Evolutionary conservation across 805 yeast species (phyloP), one percentile per base, ranked within the genome.

Genomic region (Lipomyces yamadae): DNA sequence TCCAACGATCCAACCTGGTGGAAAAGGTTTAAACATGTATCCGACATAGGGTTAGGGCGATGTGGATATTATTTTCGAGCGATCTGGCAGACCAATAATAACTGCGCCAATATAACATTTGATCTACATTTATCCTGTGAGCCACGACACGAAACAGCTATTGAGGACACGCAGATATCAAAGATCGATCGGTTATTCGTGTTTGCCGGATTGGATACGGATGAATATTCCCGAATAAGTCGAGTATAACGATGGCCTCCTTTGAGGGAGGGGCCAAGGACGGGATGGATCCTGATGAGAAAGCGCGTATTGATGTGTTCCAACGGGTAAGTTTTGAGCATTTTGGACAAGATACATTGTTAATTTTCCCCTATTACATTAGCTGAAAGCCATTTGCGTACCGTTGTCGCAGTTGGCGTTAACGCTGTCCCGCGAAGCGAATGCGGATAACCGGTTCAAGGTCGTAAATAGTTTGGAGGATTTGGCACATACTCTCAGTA

Each of bases 401-500:
- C 70, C 70, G 33, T 42, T 67, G 13, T 61, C 68, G 30, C 66
- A 63, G 59, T 56, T 64, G 13, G 70, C 66, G 3, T 33, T 66
- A 37, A 30, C 63, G 10, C n/a, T 65, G 2, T 37, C 56, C 5
- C 56, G 62, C n/a, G 65, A 62, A 18, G 24, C 63, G 56, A 53
- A 61, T 30, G 56, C 66, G 7, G 63, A 53, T 33, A 62, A 62
- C 50, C 55, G 60, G 34, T 62, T 56, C 64, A 65, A 64, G 29
- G 65, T 72, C 35, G 68, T 63, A 8, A 45, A 67, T 13, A 62
- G 73, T 6, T 66, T 74, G 32, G 66, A 64, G 30, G 64, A 56
- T 8, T 62, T 74, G 32, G 55, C 63, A 8, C 56, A 52, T n/a
- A 59, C 65, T 4, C 30, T 65, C 42, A 42, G 30, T 65, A 42